phyloP scores from a whole-genome alignment of 2,329 filamentous ascomycete genomes.

The Pestalotiopsis sp. region DNA sequence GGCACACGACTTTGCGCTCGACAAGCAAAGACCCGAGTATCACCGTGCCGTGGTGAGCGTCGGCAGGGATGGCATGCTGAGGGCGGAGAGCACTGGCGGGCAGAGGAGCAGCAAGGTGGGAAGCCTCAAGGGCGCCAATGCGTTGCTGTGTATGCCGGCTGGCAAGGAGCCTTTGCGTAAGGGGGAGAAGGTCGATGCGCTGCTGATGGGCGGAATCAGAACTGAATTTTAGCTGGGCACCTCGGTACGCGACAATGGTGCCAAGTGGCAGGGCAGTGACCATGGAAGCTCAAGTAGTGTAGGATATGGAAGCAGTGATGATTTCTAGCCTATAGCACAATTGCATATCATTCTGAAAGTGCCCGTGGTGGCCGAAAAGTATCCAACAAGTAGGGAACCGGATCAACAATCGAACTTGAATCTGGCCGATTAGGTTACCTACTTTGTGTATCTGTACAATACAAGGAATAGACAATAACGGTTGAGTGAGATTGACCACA shows the following conservation, averaged over 20 bases:
- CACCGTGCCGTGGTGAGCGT: constrained; percentile 79
- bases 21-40: constrained; percentile 81
- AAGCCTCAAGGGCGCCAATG: constrained; percentile 88
- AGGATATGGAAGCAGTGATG: too few species aligned
- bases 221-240: neutral
- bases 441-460: too few species aligned
- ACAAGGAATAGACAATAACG: too few species aligned
- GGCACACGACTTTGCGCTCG: constrained; percentile 73
- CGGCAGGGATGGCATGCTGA: constrained; percentile 66
- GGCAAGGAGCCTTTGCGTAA: constrained; percentile 66
- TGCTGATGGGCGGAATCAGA: constrained; percentile 67
- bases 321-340: too few species aligned
- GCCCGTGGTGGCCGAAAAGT: too few species aligned
- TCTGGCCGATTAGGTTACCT: too few species aligned
- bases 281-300: neutral
- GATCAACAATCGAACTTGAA: too few species aligned
- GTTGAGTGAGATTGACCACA: too few species aligned
- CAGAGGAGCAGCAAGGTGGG: constrained; percentile 90
- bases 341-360: too few species aligned
- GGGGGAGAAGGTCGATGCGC: constrained; percentile 73
- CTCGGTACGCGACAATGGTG: neutral
- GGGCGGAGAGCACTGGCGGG: constrained; percentile 81
- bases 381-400: too few species aligned
- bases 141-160: constrained; percentile 74
- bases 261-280: neutral